Evolutionary conservation across 2,329 filamentous ascomycete genomes (phyloP).

Genomic region (Dactylonectria estremocensis): DNA sequence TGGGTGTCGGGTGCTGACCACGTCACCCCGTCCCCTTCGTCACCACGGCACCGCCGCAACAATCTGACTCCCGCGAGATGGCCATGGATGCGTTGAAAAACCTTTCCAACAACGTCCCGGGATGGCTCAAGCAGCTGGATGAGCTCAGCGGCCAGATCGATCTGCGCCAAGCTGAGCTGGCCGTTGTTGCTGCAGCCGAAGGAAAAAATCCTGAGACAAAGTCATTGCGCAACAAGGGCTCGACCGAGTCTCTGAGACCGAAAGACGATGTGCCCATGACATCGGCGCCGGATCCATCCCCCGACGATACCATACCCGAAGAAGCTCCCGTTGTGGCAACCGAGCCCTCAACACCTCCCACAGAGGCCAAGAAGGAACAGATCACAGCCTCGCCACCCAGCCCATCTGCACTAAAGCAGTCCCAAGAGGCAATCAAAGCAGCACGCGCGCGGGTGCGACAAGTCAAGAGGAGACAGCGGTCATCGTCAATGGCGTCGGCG

Average conservation of each 20-base stretch:
- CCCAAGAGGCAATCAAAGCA: conserved; percentile 61
- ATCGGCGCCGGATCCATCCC: conserved; percentile 34
- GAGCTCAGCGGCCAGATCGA: conserved; percentile 74
- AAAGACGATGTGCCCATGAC: conserved; percentile 59
- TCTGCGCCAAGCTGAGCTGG: conserved; percentile 73
- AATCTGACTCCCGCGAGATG: conserved; percentile 54
- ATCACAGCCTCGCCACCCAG: conserved; percentile 33
- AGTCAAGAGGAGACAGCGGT: conserved; percentile 65
- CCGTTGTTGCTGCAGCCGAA: conserved; percentile 58
- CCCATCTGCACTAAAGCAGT: conserved; percentile 53
- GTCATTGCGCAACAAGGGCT: conserved; percentile 67
- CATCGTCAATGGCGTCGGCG: conserved; percentile 67
- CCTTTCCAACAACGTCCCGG: conserved; percentile 69
- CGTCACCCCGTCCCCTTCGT: conserved; percentile 49
- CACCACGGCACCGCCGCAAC: conserved; percentile 49
- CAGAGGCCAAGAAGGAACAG: conserved; percentile 49
- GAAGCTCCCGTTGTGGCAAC: conserved; percentile 30
- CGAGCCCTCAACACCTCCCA: conserved; percentile 34
- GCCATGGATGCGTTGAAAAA: conserved; percentile 71
- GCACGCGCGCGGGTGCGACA: conserved; percentile 60
- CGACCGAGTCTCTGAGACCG: conserved; percentile 68
- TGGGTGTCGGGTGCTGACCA: conserved; percentile 51
- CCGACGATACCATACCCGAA: conserved; percentile 38
- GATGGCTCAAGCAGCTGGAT: conserved; percentile 72
- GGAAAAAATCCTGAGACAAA: conserved; percentile 51